Evolutionary conservation across 2,329 filamentous ascomycete species (phyloP).

Genomic region (Eutypella sp.): DNA sequence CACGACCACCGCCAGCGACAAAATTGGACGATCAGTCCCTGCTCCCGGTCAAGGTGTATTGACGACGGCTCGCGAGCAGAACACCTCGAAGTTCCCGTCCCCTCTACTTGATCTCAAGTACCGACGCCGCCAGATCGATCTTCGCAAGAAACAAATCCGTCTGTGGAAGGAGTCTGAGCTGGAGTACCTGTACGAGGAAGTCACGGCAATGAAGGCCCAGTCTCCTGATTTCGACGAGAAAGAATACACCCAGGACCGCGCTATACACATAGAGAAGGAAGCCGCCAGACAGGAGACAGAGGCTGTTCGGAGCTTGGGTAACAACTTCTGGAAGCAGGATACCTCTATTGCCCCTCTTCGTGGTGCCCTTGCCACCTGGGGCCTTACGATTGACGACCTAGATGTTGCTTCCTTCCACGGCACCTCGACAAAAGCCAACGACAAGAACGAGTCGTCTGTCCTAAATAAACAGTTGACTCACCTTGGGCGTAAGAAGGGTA

Average conservation of each 20-base stretch:
- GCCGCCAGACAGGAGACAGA: slow-evolving; percentile 89
- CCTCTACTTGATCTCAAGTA: slow-evolving; percentile 97
- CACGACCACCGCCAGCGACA: slow-evolving; percentile 95
- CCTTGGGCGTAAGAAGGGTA: slow-evolving; percentile 92
- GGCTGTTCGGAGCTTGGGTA: slow-evolving; percentile 85
- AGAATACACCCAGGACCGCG: slow-evolving; percentile 81
- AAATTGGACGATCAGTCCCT: slow-evolving; percentile 96
- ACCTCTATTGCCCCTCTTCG: slow-evolving; percentile 89
- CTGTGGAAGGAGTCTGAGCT: slow-evolving; percentile 95
- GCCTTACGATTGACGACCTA: slow-evolving; percentile 93
- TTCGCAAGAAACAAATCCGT: slow-evolving; percentile 90
- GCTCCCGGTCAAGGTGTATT: slow-evolving; percentile 95
- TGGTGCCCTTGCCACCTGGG: slow-evolving; percentile 95
- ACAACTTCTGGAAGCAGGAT: slow-evolving; percentile 99
- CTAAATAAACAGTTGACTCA: slow-evolving; percentile 95
- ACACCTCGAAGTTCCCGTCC: slow-evolving; percentile 80
- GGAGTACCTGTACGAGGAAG: slow-evolving; percentile 87
- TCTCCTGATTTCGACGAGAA: slow-evolving; percentile 71
- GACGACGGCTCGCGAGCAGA: slow-evolving; percentile 86
- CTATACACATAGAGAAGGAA: slow-evolving; percentile 81
- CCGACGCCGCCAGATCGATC: slow-evolving; percentile 88
- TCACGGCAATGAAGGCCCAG: slow-evolving; percentile 83
- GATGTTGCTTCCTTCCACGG: slow-evolving; percentile 97
- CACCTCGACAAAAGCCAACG: slow-evolving; percentile 96
- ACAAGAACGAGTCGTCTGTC: slow-evolving; percentile 98